phyloP scores from a whole-genome alignment of 306 rosid genomes.

The Inga laurina region DNA sequence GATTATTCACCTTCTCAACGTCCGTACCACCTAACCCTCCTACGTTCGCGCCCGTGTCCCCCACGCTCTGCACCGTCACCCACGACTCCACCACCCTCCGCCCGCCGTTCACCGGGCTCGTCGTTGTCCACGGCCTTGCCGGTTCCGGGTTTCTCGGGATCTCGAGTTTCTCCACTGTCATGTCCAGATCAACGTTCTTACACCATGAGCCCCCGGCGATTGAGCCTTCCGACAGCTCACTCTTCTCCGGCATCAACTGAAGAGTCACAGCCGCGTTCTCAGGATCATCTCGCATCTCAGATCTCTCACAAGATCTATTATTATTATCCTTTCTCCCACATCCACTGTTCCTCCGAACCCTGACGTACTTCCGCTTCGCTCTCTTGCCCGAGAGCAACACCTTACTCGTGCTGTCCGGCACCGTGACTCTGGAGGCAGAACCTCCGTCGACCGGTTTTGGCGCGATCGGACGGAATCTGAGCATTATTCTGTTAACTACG shows the following conservation, averaged over 20 bases:
- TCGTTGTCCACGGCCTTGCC: neutral
- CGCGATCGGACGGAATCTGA: conserved; percentile 76
- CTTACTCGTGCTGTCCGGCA: conserved; percentile 18
- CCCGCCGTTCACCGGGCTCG: neutral
- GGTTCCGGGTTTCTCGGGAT: conserved; percentile 26
- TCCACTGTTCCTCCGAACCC: conserved; percentile 48
- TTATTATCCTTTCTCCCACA: conserved; percentile 25
- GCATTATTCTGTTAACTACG: conserved; percentile 50
- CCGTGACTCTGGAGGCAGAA: neutral
- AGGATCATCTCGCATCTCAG: neutral
- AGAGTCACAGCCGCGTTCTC: conserved; percentile 41
- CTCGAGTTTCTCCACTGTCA: conserved; percentile 36
- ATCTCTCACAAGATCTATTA: conserved; percentile 14
- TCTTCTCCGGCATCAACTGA: conserved; percentile 61
- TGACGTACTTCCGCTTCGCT: conserved; percentile 65
- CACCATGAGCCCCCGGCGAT: conserved; percentile 40
- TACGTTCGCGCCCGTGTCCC: conserved; percentile 70
- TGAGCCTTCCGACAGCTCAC: neutral
- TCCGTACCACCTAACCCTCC: conserved; percentile 62
- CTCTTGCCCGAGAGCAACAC: conserved; percentile 34
- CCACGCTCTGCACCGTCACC: conserved; percentile 90
- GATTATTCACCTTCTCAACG: conserved; percentile 55
- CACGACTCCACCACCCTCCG: conserved; percentile 46
- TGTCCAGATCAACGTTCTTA: conserved; percentile 44
- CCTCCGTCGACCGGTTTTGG: conserved; percentile 54